Percentiles rank a stretch among this genome's conserved stretches.
Conservation (phyloP, 2,329 filamentous ascomycete species). For the Paracoccidioides brasiliensis region DNA sequence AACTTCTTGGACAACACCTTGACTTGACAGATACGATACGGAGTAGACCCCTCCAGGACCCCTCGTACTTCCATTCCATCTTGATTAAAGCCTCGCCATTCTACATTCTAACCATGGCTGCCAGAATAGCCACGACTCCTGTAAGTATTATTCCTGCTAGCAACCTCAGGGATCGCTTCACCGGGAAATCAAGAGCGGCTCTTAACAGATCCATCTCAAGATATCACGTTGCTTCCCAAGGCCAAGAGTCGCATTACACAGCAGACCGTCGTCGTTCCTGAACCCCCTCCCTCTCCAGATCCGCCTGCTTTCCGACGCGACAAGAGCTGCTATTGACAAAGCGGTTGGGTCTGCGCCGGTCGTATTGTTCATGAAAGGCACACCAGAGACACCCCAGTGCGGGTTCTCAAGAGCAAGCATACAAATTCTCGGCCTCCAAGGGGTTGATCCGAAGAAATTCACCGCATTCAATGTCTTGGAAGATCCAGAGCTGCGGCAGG, state of each 20-base stretch:
- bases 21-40: background rate
- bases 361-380: slow-evolving; percentile 99
- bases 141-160: background rate
- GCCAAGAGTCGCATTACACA: background rate
- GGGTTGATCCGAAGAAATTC: slow-evolving; percentile 89
- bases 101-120: background rate
- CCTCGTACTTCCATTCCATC: background rate
- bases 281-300: slow-evolving; percentile 6
- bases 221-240: slow-evolving; percentile 3
- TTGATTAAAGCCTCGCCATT: background rate
- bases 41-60: background rate
- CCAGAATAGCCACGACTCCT: background rate
- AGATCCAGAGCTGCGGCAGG: slow-evolving; percentile 70
- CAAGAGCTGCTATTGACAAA: slow-evolving; percentile 73
- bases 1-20: background rate
- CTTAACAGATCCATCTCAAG: background rate
- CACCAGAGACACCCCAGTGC: slow-evolving; percentile 88
- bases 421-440: slow-evolving; percentile 87
- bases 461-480: slow-evolving; percentile 97
- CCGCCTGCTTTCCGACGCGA: slow-evolving; percentile 61
- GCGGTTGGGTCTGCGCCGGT: slow-evolving; percentile 79
- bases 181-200: background rate
- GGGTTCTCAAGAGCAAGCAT: slow-evolving; percentile 92
- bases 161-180: background rate
- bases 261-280: background rate